Base-by-base conservation (phyloP, 257 asterid species). In the Dorcoceras hygrometricum region DNA sequence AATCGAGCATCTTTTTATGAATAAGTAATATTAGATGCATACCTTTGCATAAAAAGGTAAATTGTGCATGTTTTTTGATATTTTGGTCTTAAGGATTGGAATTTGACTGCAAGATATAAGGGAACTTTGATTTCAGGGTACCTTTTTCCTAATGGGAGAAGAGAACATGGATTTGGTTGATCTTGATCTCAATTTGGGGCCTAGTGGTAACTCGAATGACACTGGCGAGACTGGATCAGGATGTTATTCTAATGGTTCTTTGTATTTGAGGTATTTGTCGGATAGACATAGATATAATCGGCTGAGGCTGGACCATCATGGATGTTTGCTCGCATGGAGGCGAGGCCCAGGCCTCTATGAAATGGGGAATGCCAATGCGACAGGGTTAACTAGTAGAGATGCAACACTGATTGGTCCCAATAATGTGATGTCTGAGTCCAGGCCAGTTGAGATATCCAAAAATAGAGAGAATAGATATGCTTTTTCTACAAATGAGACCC, bases 101-200 rank as follows among this genome's bases (percentile, higher is more conserved):
- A 39, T 75, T 62, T 34, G 10, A 14, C 43, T 51, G 64, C 57
- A 62, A 7, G 14, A 34, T 34, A 9, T 1, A 34, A 34, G 43
- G 43, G 11, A 34, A 8, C 46, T 34, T 43, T 20, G 48, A 74
- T 11, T n/a, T 48, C 59, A 29, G 43, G 43, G 14, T 56, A 32
- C 2, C 14, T 53, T 31, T 63, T 65, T 29, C 66, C 31, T n/a
- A 53, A 89, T 87, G 97, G 95, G 73, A 16, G 96, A 84, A 55
- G 95, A 86, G 68, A 70, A 84, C 58, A 80, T 77, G 3, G 78
- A 53, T 71, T 66, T 86, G 0, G 83, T 88, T 95, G 86, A 93
- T 78, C 91, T 93, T 63, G 97, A 93, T 86, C 96, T 93, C 71
- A 93, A 90, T 72, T 76, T 90, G 82, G 99, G 95, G 28, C 97